phyloP scores from a whole-genome alignment of 257 asterid genomes.

The Solanum dulcamara region DNA sequence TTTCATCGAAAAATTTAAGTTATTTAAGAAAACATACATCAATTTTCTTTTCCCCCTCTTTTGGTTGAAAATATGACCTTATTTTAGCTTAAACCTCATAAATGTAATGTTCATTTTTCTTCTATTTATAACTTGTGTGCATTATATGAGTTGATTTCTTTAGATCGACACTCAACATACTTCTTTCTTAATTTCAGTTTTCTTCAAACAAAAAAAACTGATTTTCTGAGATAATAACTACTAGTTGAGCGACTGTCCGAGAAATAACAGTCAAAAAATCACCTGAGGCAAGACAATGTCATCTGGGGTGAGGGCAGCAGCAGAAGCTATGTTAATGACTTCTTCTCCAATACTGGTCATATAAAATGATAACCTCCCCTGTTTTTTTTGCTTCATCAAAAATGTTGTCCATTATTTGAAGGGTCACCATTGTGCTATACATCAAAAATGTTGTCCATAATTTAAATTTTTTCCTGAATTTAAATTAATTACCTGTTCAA shows the following conservation, averaged over 20 bases:
- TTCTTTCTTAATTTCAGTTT: no score
- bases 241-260: no score
- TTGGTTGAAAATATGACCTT: not conserved
- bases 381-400: slow-evolving; percentile 76
- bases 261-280: not conserved
- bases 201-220: not conserved
- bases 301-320: slow-evolving; percentile 65
- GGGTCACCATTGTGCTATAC: slow-evolving; percentile 61
- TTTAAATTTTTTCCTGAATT: slow-evolving; percentile 12
- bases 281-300: slow-evolving; percentile 39
- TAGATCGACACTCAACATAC: no score
- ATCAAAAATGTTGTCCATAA: slow-evolving; percentile 64
- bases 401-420: slow-evolving; percentile 60
- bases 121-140: not conserved
- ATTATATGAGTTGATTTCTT: no score
- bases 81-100: not conserved
- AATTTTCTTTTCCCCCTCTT: no score
- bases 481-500: slow-evolving; percentile 40
- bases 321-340: slow-evolving; percentile 72
- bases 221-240: not conserved
- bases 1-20: no score
- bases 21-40: no score
- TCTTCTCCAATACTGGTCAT: slow-evolving; percentile 72
- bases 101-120: not conserved
- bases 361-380: slow-evolving; percentile 75